These are phyloP conservation scores for Salvia splendens DNA, from an alignment of 257 asterid genomes.

Conservation along the genomic window DNA sequence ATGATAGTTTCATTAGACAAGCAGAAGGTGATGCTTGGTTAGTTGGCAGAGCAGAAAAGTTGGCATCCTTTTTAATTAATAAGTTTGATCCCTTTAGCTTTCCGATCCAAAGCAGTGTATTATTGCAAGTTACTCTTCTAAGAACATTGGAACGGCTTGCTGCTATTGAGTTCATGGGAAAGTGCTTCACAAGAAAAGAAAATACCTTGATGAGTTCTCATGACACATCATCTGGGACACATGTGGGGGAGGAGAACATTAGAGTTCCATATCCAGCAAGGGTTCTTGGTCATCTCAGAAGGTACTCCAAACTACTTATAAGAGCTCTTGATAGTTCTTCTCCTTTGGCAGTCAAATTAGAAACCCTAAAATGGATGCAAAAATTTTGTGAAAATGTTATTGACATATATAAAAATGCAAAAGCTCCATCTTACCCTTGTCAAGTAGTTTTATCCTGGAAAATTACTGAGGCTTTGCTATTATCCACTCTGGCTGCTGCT, in stretches of 20 bases:
- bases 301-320: conserved; percentile 55
- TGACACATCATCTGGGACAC: conserved; percentile 40
- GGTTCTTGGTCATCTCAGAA: conserved; percentile 62
- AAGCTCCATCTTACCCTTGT: conserved; percentile 61
- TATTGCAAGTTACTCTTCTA: conserved; percentile 70
- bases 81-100: conserved; percentile 62
- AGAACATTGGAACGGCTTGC: conserved; percentile 73
- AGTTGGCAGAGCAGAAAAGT: conserved; percentile 62
- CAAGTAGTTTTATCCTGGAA: conserved; percentile 68
- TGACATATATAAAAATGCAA: conserved; percentile 41
- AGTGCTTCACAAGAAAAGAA: conserved; percentile 54
- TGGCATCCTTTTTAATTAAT: conserved; percentile 50
- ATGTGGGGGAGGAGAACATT: conserved; percentile 46
- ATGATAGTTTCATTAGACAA: conserved; percentile 46
- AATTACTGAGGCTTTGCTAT: conserved; percentile 62
- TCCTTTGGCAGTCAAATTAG: conserved; percentile 78
- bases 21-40: conserved; percentile 47
- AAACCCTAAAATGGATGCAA: conserved; percentile 76
- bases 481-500: conserved; percentile 68
- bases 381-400: conserved; percentile 66
- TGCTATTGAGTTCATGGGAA: conserved; percentile 64
- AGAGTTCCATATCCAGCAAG: conserved; percentile 47
- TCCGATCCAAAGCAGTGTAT: conserved; percentile 57
- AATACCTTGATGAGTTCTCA: conserved; percentile 40
- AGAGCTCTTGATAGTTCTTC: conserved; percentile 68